Conservation (phyloP, 352 stramenopile genomes). For the Phytophthora colocasiae region DNA sequence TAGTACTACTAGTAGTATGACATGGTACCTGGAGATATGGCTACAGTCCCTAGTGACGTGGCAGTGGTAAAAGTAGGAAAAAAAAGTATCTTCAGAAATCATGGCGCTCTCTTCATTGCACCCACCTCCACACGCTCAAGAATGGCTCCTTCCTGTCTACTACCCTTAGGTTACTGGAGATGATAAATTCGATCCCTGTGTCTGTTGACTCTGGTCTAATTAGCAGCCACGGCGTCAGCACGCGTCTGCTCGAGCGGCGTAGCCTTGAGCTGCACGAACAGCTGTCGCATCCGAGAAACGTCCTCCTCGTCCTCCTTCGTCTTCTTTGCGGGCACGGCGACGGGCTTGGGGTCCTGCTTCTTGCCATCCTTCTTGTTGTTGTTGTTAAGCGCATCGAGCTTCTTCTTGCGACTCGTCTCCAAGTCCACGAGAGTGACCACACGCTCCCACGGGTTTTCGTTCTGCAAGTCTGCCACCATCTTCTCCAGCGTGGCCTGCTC, state of each 20-base stretch:
- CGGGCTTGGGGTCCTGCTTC: constrained; percentile 52
- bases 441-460: constrained; percentile 94
- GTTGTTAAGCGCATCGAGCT: constrained; percentile 64
- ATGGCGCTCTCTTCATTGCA: constrained; percentile 20
- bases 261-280: constrained; percentile 95
- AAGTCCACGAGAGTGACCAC: constrained; percentile 95
- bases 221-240: constrained; percentile 48
- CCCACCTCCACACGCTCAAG: constrained; percentile 2
- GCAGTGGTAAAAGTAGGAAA: constrained; percentile 2
- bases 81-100: constrained; percentile 28
- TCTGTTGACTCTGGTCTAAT: constrained; percentile 38
- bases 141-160: constrained; percentile 11
- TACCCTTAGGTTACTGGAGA: constrained; percentile 15
- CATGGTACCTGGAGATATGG: too few species aligned
- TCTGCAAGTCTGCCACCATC: constrained; percentile 94
- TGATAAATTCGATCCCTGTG: constrained; percentile 22
- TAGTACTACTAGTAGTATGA: too few species aligned
- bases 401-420: constrained; percentile 79
- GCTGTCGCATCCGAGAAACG: constrained; percentile 93
- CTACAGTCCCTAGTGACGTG: too few species aligned
- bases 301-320: constrained; percentile 81
- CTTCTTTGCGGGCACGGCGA: constrained; percentile 57
- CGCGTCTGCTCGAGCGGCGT: constrained; percentile 88
- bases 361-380: constrained; percentile 46
- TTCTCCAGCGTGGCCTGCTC: constrained; percentile 96